Conservation (phyloP, 352 stramenopile species). For the Phytophthora constricta region DNA sequence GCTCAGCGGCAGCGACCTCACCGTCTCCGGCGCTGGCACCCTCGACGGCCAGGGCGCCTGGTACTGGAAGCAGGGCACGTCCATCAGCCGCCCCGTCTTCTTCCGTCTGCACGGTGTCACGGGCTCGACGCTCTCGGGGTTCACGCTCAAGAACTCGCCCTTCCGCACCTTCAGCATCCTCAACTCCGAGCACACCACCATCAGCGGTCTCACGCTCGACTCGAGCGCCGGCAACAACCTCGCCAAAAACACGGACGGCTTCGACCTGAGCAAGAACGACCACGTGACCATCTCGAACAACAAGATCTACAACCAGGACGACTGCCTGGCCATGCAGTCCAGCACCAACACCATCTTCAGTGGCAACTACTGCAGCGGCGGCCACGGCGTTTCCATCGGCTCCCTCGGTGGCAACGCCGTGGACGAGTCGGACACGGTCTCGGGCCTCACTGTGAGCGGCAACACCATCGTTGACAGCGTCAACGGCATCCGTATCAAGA, state of each 20-base stretch:
- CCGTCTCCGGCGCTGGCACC: conserved; percentile 34
- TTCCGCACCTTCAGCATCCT: conserved; percentile 34
- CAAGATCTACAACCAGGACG: conserved; percentile 37
- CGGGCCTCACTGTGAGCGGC: conserved; percentile 30
- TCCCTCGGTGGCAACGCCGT: conserved; percentile 31
- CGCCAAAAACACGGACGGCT: conserved; percentile 35
- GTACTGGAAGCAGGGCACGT: conserved; percentile 46
- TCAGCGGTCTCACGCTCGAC: conserved; percentile 40
- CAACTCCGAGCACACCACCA: conserved; percentile 24
- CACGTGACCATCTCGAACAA: conserved; percentile 31
- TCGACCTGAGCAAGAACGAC: conserved; percentile 37
- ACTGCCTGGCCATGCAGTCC: conserved; percentile 40
- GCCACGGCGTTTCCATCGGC: conserved; percentile 37
- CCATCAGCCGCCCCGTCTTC: conserved; percentile 35
- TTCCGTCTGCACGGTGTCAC: conserved; percentile 12
- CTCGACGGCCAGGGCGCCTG: conserved; percentile 43
- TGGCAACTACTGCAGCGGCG: conserved; percentile 14
- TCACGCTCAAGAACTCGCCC: conserved; percentile 39
- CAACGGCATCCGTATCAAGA: conserved; percentile 37
- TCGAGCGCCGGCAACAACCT: conserved; percentile 25
- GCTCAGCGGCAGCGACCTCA: conserved; percentile 36
- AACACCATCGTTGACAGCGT: conserved; percentile 41
- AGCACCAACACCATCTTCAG: conserved; percentile 25
- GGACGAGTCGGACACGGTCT: conserved; percentile 29
- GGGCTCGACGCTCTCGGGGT: conserved; percentile 28